phyloP scores from a whole-genome alignment of 176 grass and related monocot genomes.

The Puccinellia tenuiflora region DNA sequence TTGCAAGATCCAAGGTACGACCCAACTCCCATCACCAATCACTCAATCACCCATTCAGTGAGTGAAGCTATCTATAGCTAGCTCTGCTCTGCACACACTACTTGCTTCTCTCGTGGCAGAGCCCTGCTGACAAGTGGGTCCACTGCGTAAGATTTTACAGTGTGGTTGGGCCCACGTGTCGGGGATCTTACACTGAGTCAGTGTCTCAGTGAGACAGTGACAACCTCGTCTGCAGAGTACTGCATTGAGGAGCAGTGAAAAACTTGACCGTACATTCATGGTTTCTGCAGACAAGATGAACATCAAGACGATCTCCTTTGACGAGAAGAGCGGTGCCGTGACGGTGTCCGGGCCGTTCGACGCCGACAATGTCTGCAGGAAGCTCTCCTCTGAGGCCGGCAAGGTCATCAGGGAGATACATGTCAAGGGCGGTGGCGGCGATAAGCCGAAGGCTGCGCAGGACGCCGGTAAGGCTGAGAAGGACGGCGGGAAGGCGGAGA shows the following conservation, averaged over 20 bases:
- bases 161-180: not conserved
- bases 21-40: not conserved
- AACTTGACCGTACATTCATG: not conserved
- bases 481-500: not conserved
- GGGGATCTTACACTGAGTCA: not conserved
- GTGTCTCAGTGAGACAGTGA: not conserved
- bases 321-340: conserved; percentile 72
- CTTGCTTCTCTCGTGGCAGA: not conserved
- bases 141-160: not conserved
- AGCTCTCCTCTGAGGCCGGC: conserved; percentile 53
- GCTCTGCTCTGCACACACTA: not conserved
- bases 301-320: conserved; percentile 64
- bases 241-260: not conserved
- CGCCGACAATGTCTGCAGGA: conserved; percentile 45
- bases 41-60: not conserved
- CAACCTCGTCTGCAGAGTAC: no score
- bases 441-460: conserved; percentile 14
- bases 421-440: conserved; percentile 28
- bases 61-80: not conserved
- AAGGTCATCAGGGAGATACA: conserved; percentile 66
- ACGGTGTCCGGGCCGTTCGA: conserved; percentile 72
- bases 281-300: conserved; percentile 48
- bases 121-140: conserved; percentile 8
- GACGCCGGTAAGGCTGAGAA: conserved; percentile 8
- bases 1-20: conserved; percentile 77